A percentile compares a stretch with the other conserved stretches of the same genome.
phyloP scores from a whole-genome alignment of 208 protist genomes.

The Leishmania braziliensis region DNA sequence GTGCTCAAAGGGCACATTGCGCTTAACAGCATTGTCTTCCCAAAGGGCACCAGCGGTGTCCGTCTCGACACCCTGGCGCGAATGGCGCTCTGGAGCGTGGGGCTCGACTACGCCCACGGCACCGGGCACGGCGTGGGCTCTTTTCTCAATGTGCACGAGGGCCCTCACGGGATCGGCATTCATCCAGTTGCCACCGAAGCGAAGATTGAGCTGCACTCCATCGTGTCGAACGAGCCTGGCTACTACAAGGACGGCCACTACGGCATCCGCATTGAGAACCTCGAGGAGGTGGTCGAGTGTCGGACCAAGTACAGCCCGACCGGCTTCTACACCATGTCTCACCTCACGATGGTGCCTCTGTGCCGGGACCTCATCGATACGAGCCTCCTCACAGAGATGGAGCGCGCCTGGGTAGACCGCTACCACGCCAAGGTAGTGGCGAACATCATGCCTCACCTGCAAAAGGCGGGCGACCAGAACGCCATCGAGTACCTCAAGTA shows the following conservation, averaged over 20 bases:
- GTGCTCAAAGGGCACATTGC: slow-evolving; percentile 96
- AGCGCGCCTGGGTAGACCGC: slow-evolving; percentile 71
- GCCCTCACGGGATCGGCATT: slow-evolving; percentile 80
- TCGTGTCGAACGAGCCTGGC: slow-evolving; percentile 95
- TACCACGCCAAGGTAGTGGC: slow-evolving; percentile 73
- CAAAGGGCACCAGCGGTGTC: slow-evolving; percentile 73
- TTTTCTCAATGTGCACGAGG: slow-evolving; percentile 97
- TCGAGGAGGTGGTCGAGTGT: slow-evolving; percentile 86
- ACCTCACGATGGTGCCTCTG: slow-evolving; percentile 91
- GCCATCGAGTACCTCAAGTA: slow-evolving; percentile 71
- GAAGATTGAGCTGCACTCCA: slow-evolving; percentile 53
- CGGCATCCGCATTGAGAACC: slow-evolving; percentile 98
- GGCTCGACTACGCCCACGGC: slow-evolving; percentile 96
- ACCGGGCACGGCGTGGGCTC: slow-evolving; percentile 97
- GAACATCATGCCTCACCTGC: slow-evolving; percentile 50
- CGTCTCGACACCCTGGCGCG: slow-evolving; percentile 93
- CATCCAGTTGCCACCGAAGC: slow-evolving; percentile 54
- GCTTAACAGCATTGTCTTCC: slow-evolving; percentile 87
- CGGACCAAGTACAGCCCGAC: slow-evolving; percentile 55
- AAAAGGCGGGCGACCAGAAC: slow-evolving; percentile 42
- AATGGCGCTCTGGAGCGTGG: slow-evolving; percentile 89
- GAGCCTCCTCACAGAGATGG: slow-evolving; percentile 64
- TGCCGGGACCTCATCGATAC: slow-evolving; percentile 91
- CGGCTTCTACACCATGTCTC: slow-evolving; percentile 76
- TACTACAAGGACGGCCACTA: slow-evolving; percentile 98